These are phyloP conservation scores for Powellomyces hirtus DNA, from an alignment of 192 early-diverging fungal species.

Conservation along the genomic window DNA sequence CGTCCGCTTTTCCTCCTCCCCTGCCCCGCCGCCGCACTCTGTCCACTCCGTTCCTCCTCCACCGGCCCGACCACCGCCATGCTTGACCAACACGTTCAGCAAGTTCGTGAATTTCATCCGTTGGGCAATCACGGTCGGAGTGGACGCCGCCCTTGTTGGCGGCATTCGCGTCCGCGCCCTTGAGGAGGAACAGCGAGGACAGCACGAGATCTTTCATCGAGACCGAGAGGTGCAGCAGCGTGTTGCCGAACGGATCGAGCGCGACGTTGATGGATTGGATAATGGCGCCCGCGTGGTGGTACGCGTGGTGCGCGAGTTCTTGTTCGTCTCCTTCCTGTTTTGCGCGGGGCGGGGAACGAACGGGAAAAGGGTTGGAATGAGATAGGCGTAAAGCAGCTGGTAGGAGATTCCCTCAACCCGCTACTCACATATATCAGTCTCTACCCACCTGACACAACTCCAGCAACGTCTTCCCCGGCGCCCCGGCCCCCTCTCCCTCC, in stretches of 20 bases:
- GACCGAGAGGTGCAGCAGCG: slow-evolving; percentile 42
- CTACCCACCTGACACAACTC: slow-evolving; percentile 22
- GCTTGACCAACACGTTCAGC: slow-evolving; percentile 27
- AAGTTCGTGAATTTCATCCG: slow-evolving; percentile 30
- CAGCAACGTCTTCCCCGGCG: slow-evolving; percentile 15
- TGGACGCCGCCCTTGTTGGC: slow-evolving; percentile 37
- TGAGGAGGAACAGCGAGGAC: slow-evolving; percentile 34
- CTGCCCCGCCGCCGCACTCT: not conserved
- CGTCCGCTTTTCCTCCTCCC: slow-evolving; percentile 3
- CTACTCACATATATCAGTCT: too few species aligned
- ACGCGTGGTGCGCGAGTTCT: not conserved
- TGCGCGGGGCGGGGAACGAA: too few species aligned
- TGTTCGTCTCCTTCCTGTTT: slow-evolving; percentile 23
- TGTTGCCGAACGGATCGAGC: slow-evolving; percentile 45
- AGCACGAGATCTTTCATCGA: slow-evolving; percentile 39
- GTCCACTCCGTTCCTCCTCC: slow-evolving; percentile 10
- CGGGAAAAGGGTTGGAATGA: not conserved
- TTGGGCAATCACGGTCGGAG: slow-evolving; percentile 40
- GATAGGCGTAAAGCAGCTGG: too few species aligned
- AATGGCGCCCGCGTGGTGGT: slow-evolving; percentile 6
- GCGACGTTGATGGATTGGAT: slow-evolving; percentile 31
- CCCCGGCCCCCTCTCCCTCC: not conserved
- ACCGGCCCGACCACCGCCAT: slow-evolving; percentile 34
- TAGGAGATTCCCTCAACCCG: not conserved
- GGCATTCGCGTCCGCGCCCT: slow-evolving; percentile 53